A percentile compares a stretch with the other conserved stretches of the same genome.
Evolutionary conservation across 306 rosid genomes (phyloP).

Genomic region (Cucumis cinereus): DNA sequence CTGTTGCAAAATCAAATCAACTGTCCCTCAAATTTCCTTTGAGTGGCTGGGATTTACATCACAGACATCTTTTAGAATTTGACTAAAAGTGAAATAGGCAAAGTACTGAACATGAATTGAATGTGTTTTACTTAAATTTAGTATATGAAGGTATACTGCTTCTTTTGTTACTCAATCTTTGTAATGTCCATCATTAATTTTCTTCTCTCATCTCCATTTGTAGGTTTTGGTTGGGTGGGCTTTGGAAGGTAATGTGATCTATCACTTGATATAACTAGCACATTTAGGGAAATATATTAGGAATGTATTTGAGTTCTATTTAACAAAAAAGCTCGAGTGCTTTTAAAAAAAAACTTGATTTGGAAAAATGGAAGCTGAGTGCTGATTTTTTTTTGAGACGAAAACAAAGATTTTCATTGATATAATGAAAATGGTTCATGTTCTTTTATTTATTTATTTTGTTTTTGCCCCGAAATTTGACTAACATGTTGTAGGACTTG

Average conservation of each 20-base stretch:
- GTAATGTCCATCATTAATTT: not conserved
- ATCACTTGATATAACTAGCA: not conserved
- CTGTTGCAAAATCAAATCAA: not conserved
- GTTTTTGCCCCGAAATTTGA: not conserved
- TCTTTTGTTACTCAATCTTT: not conserved
- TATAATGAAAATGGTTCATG: too few species aligned
- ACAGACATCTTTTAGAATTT: not conserved
- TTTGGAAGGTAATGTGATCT: constrained; percentile 60
- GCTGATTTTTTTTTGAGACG: too few species aligned
- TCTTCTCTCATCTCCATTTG: constrained; percentile 8
- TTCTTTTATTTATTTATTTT: constrained; percentile 2
- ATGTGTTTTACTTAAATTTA: not conserved
- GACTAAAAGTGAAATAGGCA: not conserved
- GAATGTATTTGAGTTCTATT: not conserved
- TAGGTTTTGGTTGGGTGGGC: constrained; percentile 98
- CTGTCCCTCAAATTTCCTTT: not conserved
- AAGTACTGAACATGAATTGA: not conserved
- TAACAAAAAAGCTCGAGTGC: too few species aligned
- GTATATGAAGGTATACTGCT: not conserved
- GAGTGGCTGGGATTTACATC: not conserved
- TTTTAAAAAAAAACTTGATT: too few species aligned
- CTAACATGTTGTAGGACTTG: constrained; percentile 15
- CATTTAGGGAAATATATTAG: not conserved
- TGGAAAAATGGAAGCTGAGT: too few species aligned
- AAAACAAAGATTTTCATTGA: too few species aligned